Conservation (phyloP, 2,329 filamentous ascomycete species). For the Penicillium sp. region DNA sequence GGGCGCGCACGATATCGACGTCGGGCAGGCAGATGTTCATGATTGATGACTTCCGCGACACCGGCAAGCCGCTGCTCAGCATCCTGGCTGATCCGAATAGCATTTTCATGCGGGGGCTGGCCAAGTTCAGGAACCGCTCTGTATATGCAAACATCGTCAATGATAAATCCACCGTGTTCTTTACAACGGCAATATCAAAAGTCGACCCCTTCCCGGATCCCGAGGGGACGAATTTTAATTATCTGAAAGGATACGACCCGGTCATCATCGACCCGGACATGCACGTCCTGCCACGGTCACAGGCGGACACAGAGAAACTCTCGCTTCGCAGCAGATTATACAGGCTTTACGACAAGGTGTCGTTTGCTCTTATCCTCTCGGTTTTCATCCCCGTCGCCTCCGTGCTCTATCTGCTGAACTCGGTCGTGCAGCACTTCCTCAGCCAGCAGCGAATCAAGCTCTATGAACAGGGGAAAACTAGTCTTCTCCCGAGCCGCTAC, state of each 20-base stretch:
- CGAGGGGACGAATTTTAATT: slow-evolving; percentile 67
- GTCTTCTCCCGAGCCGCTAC: slow-evolving; percentile 66
- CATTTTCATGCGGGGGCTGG: slow-evolving; percentile 78
- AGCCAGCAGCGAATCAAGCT: slow-evolving; percentile 71
- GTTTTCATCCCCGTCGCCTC: slow-evolving; percentile 72
- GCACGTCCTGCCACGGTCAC: slow-evolving; percentile 21
- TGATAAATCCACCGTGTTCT: slow-evolving; percentile 76
- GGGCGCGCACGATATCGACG: slow-evolving; percentile 72
- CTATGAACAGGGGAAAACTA: slow-evolving; percentile 68
- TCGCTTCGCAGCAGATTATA: slow-evolving; percentile 27
- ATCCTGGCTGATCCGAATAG: slow-evolving; percentile 78
- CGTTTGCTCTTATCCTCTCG: slow-evolving; percentile 61
- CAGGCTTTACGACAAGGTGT: slow-evolving; percentile 51
- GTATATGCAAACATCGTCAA: slow-evolving; percentile 86
- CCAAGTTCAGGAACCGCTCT: slow-evolving; percentile 69
- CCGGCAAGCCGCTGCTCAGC: slow-evolving; percentile 72
- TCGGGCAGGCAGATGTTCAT: slow-evolving; percentile 85
- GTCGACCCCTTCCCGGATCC: slow-evolving; percentile 72
- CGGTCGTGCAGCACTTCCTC: slow-evolving; percentile 69
- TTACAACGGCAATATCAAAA: slow-evolving; percentile 73
- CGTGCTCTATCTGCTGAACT: slow-evolving; percentile 69
- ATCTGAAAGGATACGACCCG: slow-evolving; percentile 66
- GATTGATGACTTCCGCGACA: slow-evolving; percentile 80
- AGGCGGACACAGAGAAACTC: slow-evolving; percentile 1
- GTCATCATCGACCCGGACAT: slow-evolving; percentile 64